Conservation (phyloP, 805 yeast genomes). For the Peterozyma toletana region DNA sequence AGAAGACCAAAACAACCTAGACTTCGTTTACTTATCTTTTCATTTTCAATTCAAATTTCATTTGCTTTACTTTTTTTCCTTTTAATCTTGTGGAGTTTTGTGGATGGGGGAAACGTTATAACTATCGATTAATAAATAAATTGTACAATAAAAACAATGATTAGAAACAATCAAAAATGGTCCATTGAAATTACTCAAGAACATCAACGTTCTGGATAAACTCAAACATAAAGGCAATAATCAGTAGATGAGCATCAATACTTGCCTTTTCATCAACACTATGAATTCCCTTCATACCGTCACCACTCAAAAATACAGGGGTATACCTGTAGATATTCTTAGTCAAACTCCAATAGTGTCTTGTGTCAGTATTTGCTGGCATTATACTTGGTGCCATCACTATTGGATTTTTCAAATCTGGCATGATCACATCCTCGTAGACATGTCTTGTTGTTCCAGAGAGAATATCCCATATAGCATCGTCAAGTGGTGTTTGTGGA, state of each 20-base stretch:
- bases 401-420: slow-evolving; percentile 16
- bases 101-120: too few species aligned
- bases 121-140: too few species aligned
- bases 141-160: too few species aligned
- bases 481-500: slow-evolving; percentile 29
- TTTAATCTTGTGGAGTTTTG: too few species aligned
- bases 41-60: too few species aligned
- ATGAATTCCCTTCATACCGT: slow-evolving; percentile 31
- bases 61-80: too few species aligned
- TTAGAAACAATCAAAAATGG: too few species aligned
- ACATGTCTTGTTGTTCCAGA: slow-evolving; percentile 51
- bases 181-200: not conserved
- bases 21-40: too few species aligned
- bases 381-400: slow-evolving; percentile 52
- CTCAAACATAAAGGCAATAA: slow-evolving; percentile 48
- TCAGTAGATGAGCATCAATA: slow-evolving; percentile 49
- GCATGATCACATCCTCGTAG: slow-evolving; percentile 39
- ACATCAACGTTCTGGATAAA: slow-evolving; percentile 37
- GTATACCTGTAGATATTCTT: slow-evolving; percentile 48
- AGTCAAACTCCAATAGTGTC: slow-evolving; percentile 51
- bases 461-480: slow-evolving; percentile 30
- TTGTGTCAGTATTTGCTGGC: slow-evolving; percentile 65
- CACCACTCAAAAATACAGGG: slow-evolving; percentile 24
- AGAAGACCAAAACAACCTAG: not conserved
- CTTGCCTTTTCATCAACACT: slow-evolving; percentile 57